A percentile compares a stretch with the other conserved stretches of the same genome.
Conservation (phyloP, 108 stramenopile genomes). For the Conticribra weissflogii region DNA sequence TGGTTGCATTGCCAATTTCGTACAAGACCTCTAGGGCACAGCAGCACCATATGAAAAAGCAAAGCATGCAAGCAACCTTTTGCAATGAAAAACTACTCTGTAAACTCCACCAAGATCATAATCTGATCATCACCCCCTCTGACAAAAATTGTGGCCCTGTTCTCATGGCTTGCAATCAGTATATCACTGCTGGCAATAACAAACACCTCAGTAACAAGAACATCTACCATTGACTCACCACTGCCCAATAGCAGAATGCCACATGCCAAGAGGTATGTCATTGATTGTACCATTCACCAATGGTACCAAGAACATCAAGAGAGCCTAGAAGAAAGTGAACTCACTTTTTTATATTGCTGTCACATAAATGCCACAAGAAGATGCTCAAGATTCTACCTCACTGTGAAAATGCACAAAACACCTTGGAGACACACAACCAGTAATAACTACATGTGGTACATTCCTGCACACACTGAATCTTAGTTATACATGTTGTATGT, state of each 20-base stretch:
- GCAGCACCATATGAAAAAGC: no score
- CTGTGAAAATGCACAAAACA: not conserved
- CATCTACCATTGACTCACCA: conserved; percentile 12
- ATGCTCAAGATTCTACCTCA: not conserved
- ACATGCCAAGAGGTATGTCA: not conserved
- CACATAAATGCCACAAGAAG: not conserved
- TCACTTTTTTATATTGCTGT: not conserved
- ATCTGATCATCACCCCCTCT: not conserved
- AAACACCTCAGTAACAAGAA: conserved; percentile 15
- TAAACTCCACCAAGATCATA: not conserved
- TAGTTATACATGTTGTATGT: no score
- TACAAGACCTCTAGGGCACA: no score
- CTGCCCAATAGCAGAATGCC: no score
- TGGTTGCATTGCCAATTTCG: no score
- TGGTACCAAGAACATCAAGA: not conserved
- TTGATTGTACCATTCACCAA: not conserved
- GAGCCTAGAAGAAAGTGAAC: not conserved
- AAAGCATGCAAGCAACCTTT: no score
- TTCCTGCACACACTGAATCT: not conserved
- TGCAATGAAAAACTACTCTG: not conserved
- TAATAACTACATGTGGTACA: not conserved
- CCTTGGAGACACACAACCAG: not conserved
- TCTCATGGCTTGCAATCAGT: conserved; percentile 1
- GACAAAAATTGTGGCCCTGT: not conserved
- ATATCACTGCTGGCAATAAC: conserved; percentile 5